These are phyloP conservation scores for Ophiocordyceps camponoti-rufipedis DNA, from an alignment of 2,329 filamentous ascomycete species.

Conservation along the genomic window DNA sequence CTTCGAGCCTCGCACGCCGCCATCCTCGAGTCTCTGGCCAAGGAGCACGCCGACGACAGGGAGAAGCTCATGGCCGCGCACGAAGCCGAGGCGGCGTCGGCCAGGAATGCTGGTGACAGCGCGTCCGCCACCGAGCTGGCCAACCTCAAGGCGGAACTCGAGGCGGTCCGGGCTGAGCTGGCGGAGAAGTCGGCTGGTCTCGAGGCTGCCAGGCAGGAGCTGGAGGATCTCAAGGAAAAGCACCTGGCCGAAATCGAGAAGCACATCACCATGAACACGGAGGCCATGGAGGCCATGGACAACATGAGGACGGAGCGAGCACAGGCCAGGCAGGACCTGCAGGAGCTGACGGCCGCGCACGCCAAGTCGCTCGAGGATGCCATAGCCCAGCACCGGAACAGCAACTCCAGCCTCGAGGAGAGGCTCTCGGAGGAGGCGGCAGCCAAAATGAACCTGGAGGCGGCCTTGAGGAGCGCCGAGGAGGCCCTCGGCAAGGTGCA, in stretches of 20 bases:
- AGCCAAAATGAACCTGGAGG: constrained; percentile 16
- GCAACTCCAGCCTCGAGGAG: constrained; percentile 15
- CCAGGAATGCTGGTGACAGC: constrained; percentile 12
- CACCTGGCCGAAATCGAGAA: constrained; percentile 29
- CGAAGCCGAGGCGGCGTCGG: constrained; percentile 11
- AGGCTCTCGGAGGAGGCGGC: constrained; percentile 17
- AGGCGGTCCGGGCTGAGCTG: constrained; percentile 23
- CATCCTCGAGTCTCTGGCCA: constrained; percentile 22
- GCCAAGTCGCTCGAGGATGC: constrained; percentile 21
- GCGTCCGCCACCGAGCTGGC: constrained; percentile 14
- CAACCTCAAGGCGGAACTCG: constrained; percentile 12
- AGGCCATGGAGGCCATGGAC: constrained; percentile 21
- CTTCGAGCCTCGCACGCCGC: constrained; percentile 26
- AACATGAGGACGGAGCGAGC: constrained; percentile 19
- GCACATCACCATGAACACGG: constrained; percentile 21
- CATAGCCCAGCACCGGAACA: constrained; percentile 19
- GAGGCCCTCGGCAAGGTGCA: constrained; percentile 25
- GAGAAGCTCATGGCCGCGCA: constrained; percentile 14
- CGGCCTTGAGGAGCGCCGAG: constrained; percentile 19
- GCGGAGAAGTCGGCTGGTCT: constrained; percentile 23
- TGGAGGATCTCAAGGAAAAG: constrained; percentile 26
- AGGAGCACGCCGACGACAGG: constrained; percentile 19
- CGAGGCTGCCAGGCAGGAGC: constrained; percentile 24
- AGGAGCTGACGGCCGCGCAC: constrained; percentile 19
- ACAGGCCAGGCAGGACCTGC: constrained; percentile 22